Evolutionary conservation across 1,139 yeast species (phyloP), one percentile per base, ranked within the genome.

Genomic region (Yamadazyma atmosphaerica): DNA sequence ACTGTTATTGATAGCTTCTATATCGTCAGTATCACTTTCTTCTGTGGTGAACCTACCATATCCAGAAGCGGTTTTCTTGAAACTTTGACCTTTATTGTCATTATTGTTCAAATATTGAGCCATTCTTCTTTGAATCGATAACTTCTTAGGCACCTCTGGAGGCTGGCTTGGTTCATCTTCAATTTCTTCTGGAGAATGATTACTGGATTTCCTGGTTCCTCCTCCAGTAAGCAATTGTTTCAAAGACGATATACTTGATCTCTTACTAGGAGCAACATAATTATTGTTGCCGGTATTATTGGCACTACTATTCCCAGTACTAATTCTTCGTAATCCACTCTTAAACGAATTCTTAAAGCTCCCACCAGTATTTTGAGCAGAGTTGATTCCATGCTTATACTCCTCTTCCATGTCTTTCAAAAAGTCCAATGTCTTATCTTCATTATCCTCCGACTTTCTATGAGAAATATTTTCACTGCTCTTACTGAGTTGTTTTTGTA

Each of bases 1-100:
- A 19, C 43, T 36, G 14, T 41, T 45, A 43, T 71, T 71, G 16
- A 71, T 71, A 2, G 72, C 72, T 4, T 60, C 62, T 16, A 71
- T 51, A 36, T 71, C 76, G n/a, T 65, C 72, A 6, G 54, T 50
- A 18, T 55, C 68, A 18, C 55, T 56, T 11, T 41, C 45, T n/a
- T 49, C 51, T 38, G 77, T 85, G 1, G 89, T 83, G 54, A 73
- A 84, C 50, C 77, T 77, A 2, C 95, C 95, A 54, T 86, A 86
- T 0, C 95, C 95, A 12, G 65, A 61, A 0, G 95, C 95, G 0
- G 89, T 81, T 50, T 76, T 79, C 15, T 68, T 56, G 12, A 36
- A 28, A 16, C n/a, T 14, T 16, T 26, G 17, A 10, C 10, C 15
- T 0, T 74, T 64, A 4, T 77, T 72, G 2, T 76, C 72, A 15